Conservation (phyloP, 2,329 filamentous ascomycete species). For the Alternaria sp. region DNA sequence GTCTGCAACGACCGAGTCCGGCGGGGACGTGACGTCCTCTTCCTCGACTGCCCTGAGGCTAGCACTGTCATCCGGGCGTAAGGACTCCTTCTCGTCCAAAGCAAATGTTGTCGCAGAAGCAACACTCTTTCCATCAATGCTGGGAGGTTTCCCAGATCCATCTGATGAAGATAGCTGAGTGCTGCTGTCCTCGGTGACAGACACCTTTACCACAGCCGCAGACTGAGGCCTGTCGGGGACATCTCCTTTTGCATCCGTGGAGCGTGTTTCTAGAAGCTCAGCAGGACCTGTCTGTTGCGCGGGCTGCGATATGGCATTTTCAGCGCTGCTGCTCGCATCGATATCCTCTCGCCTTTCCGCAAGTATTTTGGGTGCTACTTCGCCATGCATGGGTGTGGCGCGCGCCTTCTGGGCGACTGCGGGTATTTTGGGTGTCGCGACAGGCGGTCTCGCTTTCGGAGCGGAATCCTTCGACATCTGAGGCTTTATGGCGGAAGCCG, state of each 20-base stretch:
- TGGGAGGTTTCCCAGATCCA: constrained; percentile 80
- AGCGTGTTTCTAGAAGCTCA: constrained; percentile 24
- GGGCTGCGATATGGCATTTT: constrained; percentile 28
- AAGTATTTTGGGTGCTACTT: constrained; percentile 22
- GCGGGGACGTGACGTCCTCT: constrained; percentile 81
- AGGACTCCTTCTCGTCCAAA: constrained; percentile 94
- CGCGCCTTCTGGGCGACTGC: constrained; percentile 26
- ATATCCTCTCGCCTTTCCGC: constrained; percentile 19
- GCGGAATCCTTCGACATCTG: constrained; percentile 33
- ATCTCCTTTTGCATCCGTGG: constrained; percentile 56
- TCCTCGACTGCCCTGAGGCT: constrained; percentile 91
- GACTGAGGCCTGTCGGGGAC: constrained; percentile 35
- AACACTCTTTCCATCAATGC: constrained; percentile 85
- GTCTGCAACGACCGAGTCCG: constrained; percentile 75
- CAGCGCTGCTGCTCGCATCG: constrained; percentile 28
- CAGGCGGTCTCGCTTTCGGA: constrained; percentile 33
- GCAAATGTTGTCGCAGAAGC: constrained; percentile 94
- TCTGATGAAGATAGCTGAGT: constrained; percentile 60
- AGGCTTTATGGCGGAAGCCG: constrained; percentile 47
- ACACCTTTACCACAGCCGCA: constrained; percentile 39
- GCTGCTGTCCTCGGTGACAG: constrained; percentile 50
- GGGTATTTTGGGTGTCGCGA: constrained; percentile 34
- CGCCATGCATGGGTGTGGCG: constrained; percentile 21
- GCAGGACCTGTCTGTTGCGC: constrained; percentile 33
- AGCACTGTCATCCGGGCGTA: constrained; percentile 93